Evolutionary conservation across 331 rosid genomes (phyloP).

Genomic region (Malus hybrid): DNA sequence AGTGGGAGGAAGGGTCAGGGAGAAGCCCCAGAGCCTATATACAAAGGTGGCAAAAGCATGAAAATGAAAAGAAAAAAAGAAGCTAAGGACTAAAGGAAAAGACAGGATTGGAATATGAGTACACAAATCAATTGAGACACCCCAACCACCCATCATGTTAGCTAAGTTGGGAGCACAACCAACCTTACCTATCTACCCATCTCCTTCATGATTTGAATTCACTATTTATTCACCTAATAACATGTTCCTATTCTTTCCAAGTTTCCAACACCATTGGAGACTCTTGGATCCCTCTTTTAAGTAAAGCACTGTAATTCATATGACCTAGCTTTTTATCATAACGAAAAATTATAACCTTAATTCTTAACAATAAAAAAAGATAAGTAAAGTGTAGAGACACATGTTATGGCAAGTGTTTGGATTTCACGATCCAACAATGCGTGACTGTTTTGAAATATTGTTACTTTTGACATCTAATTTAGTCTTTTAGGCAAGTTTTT

Average conservation of each 20-base stretch:
- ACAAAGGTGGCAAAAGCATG: slow-evolving; percentile 4
- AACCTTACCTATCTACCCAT: slow-evolving; percentile 1
- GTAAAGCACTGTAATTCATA: neutral
- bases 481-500: too few species aligned
- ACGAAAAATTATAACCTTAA: too few species aligned
- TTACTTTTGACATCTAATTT: too few species aligned
- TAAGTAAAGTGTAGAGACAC: too few species aligned
- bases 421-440: too few species aligned
- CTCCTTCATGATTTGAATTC: slow-evolving; percentile 13
- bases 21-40: neutral
- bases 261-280: neutral
- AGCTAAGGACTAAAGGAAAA: slow-evolving; percentile 15
- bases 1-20: neutral
- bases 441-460: too few species aligned
- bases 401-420: too few species aligned
- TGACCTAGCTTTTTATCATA: neutral
- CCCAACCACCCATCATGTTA: slow-evolving; percentile 87
- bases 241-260: neutral
- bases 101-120: slow-evolving; percentile 51
- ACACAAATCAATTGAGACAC: slow-evolving; percentile 41
- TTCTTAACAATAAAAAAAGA: too few species aligned
- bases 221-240: neutral
- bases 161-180: slow-evolving; percentile 60
- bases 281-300: neutral
- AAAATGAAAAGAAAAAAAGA: slow-evolving; percentile 7